Evolutionary conservation across 805 yeast species (phyloP), one percentile per base, ranked within the genome.

Genomic region (Candida krabiensis): DNA sequence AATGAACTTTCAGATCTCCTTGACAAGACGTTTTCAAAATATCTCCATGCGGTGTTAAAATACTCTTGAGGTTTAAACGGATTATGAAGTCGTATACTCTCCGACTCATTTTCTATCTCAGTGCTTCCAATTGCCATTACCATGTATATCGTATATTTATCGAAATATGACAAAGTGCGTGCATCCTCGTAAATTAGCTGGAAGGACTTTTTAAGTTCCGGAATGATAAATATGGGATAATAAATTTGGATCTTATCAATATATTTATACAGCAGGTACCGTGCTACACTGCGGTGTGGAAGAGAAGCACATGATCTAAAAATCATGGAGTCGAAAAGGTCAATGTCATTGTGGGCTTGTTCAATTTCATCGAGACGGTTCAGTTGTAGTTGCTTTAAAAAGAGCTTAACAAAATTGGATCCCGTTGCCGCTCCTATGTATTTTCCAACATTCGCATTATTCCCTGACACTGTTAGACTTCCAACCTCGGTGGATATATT

Each of bases 341-440:
- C 50, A 16, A 52, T 28, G 2, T 42, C 47, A 19, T 33, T 33
- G 4, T 23, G 28, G 3, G 33, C 23, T 2, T 31, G 18, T 5
- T 36, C 36, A 13, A 38, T 30, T 6, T 39, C 47, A 13, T 41
- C 37, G 15, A 50, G 34, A 12, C 39, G 43, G 15, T 42, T 49
- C 17, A 53, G 17, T 14, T 53, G 40, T 5, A 53, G 45, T 28
- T 51, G 52, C 21, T 47, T 48, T 15, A 52, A 35, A 19, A 53
- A 50, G 2, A 45, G 30, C 15, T 47, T 43, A 9, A 53, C 55
- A 39, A 53, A 53, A 22, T 50, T 52, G 12, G 52, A 40, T 9
- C 58, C 58, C 4, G 58, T 52, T 19, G 56, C 58, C n/a, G 58
- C 58, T 4, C 55, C 55, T 3, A 50, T 49, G 22, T 50, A 50